Percentiles rank a stretch among this genome's conserved stretches.
These are phyloP conservation scores for Metschnikowia borealis DNA, from an alignment of 805 yeast species.

Conservation along the genomic window DNA sequence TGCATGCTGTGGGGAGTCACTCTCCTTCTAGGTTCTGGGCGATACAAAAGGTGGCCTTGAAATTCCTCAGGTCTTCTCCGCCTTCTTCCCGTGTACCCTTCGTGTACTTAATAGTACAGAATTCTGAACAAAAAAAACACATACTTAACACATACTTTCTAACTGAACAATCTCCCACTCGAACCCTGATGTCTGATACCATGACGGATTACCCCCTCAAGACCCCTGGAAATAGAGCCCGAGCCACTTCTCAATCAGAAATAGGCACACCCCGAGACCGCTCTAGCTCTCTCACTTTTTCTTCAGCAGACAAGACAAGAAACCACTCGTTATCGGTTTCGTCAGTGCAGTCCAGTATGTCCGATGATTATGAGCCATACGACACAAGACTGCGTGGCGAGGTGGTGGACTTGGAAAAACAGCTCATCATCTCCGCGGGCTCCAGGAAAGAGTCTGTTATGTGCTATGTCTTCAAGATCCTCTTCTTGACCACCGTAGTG, in stretches of 20 bases:
- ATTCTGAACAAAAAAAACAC: neutral
- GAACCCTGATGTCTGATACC: neutral
- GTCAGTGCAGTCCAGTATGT: slow-evolving; percentile 21
- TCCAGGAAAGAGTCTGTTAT: slow-evolving; percentile 32
- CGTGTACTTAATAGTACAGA: neutral
- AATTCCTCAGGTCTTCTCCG: neutral
- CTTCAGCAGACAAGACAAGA: slow-evolving; percentile 14
- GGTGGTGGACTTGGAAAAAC: slow-evolving; percentile 35
- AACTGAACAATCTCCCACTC: neutral
- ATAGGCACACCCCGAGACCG: slow-evolving; percentile 1
- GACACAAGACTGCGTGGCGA: slow-evolving; percentile 12
- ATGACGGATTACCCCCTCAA: neutral
- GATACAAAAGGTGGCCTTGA: neutral
- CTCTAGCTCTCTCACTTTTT: slow-evolving; percentile 1
- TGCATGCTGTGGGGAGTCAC: slow-evolving; percentile 4
- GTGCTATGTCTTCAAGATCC: slow-evolving; percentile 29
- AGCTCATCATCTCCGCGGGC: slow-evolving; percentile 35
- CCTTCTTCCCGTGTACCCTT: neutral
- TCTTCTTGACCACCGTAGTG: slow-evolving; percentile 27
- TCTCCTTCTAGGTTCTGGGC: neutral
- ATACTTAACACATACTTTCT: neutral
- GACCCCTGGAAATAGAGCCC: slow-evolving; percentile 4
- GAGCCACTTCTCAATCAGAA: slow-evolving; percentile 7
- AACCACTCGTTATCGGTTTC: slow-evolving; percentile 23
- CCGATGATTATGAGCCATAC: slow-evolving; percentile 10